Evolutionary conservation across 345 rosid genomes (phyloP), one percentile per base, ranked within the genome.

Genomic region (Salix suchowensis): DNA sequence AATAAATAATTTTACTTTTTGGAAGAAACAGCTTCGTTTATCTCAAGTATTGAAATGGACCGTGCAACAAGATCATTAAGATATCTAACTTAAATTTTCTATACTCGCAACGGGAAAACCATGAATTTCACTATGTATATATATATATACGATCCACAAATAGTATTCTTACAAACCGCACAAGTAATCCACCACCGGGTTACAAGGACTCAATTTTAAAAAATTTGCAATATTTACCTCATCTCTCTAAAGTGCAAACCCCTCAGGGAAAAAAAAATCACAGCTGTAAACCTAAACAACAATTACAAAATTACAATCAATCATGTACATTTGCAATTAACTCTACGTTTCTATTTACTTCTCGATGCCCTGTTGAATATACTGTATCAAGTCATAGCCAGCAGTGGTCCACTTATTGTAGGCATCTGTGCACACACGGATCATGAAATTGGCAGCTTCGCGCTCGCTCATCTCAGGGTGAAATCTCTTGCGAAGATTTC

Each of bases 391-490:
- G 85, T 96, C 98, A 74, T 96, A 94, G 15, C 97, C 94, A 34
- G 94, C 96, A 23, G 99, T 94, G 4, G 93, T 91, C 99, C 94
- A 94, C 72, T 94, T 91, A 88, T 96, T 94, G 86, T 94, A 94
- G 9, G 99, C 96, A n/a, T 96, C 99, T 2, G 86, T 87, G 82
- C 97, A 96, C 1, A 89, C 93, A 24, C 80, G 86, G 62, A 84
- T 92, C 99, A 96, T 96, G 85, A 90, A 94, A 73, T 81, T 90
- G 72, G 98, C 99, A 4, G 99, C 99, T 87, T 91, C 99, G 2
- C 98, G 94, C 74, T 96, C 99, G 8, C 88, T 91, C 99, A 92
- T 90, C 84, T 94, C 97, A 0, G 99, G 99, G 78, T 86, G 95
- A 75, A 96, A 94, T 84, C 99, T 91, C 86, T 92, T 96, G 67